Evolutionary conservation across 179 eudicot genomes (phyloP), one percentile per base, ranked within the genome.

Genomic region (Silene noctiflora): DNA sequence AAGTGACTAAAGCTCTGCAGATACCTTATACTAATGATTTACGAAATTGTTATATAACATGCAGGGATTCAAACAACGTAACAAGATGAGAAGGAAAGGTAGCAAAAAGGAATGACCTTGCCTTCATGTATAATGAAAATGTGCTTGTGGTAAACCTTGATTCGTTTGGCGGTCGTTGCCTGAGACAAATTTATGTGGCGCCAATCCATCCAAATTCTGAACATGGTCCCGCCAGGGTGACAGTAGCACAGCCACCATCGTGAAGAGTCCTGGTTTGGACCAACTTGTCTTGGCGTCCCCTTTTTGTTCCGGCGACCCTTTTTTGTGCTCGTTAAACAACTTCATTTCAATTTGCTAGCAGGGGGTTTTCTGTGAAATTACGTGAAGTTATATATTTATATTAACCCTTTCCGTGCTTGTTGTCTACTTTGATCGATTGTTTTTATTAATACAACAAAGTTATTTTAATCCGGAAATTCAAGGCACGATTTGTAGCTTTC

Each of bases 21-120:
- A 51, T 51, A 51, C 0, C n/a, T 46, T 48, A 48, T 51, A 14
- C 25, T 17, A 29, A n/a, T 27, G 42, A 16, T 29, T 64, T 10
- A 6, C 48, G 1, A 1, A 56, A 29, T 19, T 11, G 68, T 35
- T 35, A n/a, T 27, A 42, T 13, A 55, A 5, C 42, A n/a, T 74
- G 4, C 58, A 81, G 84, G 81, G 84, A 69, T 62, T 76, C 20
- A 81, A 78, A 35, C 67, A 60, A 77, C 75, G 58, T 6, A 81
- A 39, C 20, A 69, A 66, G 81, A 68, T n/a, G 25, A 69, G 63
- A 71, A 78, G 20, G 78, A 81, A 53, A 17, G 65, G 42, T 12
- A 55, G 29, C 73, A 74, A 51, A 62, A 63, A 73, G 55, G 75
- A 74, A 51, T 77, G 46, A 76, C 51, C 33, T 0, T 59, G 19